phyloP scores from a whole-genome alignment of 495 filamentous ascomycete species.

The Daldinia concentrica region DNA sequence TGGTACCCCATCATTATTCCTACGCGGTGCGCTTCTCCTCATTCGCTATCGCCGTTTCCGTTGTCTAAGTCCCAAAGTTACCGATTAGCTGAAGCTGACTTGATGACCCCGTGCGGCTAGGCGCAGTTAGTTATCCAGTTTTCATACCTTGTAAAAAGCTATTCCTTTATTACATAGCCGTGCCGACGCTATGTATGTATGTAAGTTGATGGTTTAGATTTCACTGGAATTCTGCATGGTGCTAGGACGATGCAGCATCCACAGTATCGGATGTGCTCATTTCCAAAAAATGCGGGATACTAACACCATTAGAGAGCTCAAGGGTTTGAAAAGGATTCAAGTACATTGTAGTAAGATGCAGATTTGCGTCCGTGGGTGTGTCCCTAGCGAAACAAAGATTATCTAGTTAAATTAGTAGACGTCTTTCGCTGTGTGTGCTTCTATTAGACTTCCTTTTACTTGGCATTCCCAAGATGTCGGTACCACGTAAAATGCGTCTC shows the following conservation, averaged over 20 bases:
- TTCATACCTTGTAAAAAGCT: constrained; percentile 22
- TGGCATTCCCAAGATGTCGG: constrained; percentile 45
- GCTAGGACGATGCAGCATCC: constrained; percentile 39
- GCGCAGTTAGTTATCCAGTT: constrained; percentile 42
- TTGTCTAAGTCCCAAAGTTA: constrained; percentile 4
- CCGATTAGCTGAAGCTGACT: constrained; percentile 37
- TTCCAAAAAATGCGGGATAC: constrained; percentile 33
- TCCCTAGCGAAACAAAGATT: neutral
- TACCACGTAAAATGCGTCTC: constrained; percentile 41
- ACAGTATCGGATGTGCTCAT: constrained; percentile 41
- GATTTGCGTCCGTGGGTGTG: constrained; percentile 3
- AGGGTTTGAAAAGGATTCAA: constrained; percentile 30
- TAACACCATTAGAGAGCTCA: neutral
- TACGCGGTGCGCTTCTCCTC: constrained; percentile 7
- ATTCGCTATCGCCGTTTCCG: constrained; percentile 38
- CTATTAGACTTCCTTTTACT: constrained; percentile 41
- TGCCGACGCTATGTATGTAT: neutral
- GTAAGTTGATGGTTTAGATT: constrained; percentile 24
- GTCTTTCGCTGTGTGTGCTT: constrained; percentile 22
- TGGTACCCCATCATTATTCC: constrained; percentile 35
- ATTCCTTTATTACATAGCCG: constrained; percentile 15
- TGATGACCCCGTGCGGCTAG: constrained; percentile 36
- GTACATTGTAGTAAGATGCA: neutral
- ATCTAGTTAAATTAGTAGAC: constrained; percentile 1
- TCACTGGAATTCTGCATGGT: constrained; percentile 38